phyloP scores from a whole-genome alignment of 139 green algal species.

The Chlorella ohadii region DNA sequence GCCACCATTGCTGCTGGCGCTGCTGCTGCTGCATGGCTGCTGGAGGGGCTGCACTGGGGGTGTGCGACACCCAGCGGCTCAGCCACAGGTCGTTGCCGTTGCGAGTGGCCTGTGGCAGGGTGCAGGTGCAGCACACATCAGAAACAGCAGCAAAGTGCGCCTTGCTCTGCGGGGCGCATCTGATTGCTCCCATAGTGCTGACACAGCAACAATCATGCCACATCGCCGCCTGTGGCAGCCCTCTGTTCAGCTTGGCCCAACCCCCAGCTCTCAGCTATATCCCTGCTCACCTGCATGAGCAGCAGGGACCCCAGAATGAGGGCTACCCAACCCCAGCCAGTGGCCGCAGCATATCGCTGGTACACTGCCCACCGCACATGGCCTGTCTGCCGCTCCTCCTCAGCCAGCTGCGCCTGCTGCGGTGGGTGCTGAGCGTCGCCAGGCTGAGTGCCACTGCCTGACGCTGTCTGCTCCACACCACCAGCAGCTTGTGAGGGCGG shows the following conservation, averaged over 20 bases:
- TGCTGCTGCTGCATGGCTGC: background rate
- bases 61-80: constrained; percentile 63
- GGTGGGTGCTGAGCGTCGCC: background rate
- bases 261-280: no score
- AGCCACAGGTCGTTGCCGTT: constrained; percentile 86
- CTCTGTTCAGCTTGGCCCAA: no score
- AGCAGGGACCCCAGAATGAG: constrained; percentile 65
- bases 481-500: background rate
- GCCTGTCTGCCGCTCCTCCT: constrained; percentile 53
- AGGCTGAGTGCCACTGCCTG: background rate
- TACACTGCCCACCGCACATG: constrained; percentile 70
- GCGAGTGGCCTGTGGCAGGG: constrained; percentile 60
- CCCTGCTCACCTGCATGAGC: constrained; percentile 72
- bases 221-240: no score
- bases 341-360: constrained; percentile 50
- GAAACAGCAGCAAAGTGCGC: no score
- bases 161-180: no score
- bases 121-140: no score
- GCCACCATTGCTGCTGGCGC: background rate
- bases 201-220: no score
- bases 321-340: constrained; percentile 48
- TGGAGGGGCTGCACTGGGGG: background rate
- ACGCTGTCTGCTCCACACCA: background rate
- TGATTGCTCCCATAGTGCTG: no score
- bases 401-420: constrained; percentile 14